Percentiles rank a stretch among this genome's conserved stretches.
These are phyloP conservation scores for Penicillium sp. DNA, from an alignment of 2,329 filamentous ascomycete genomes.

Conservation along the genomic window DNA sequence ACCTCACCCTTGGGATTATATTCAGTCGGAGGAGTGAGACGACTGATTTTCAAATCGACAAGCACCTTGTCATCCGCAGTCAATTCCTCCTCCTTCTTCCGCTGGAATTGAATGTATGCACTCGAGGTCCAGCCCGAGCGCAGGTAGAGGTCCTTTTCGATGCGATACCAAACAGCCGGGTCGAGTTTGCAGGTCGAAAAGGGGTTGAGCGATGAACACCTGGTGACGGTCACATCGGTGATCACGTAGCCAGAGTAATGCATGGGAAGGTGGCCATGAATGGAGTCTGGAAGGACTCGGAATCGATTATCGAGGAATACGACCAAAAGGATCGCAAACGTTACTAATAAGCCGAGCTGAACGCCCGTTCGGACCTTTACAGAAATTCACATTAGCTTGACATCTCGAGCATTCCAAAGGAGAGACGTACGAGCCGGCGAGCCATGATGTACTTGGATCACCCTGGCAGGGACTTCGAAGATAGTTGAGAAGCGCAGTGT, in stretches of 20 bases:
- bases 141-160: conserved; percentile 87
- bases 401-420: background rate
- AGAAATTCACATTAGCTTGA: conserved; percentile 2
- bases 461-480: conserved; percentile 29
- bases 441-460: conserved; percentile 36
- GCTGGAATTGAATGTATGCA: conserved; percentile 75
- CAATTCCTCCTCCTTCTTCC: conserved; percentile 82
- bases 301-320: conserved; percentile 86
- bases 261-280: conserved; percentile 80
- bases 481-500: conserved; percentile 23
- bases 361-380: conserved; percentile 59
- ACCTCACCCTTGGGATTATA: conserved; percentile 52
- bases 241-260: conserved; percentile 81
- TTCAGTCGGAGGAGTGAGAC: conserved; percentile 60
- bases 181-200: conserved; percentile 74
- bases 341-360: conserved; percentile 64
- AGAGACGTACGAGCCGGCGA: conserved; percentile 39
- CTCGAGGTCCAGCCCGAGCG: conserved; percentile 66
- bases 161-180: conserved; percentile 66
- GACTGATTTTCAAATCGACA: conserved; percentile 69
- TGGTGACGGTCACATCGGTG: conserved; percentile 74
- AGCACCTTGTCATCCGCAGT: conserved; percentile 69
- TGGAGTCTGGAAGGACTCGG: conserved; percentile 73
- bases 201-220: conserved; percentile 68
- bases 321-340: conserved; percentile 64